Evolutionary conservation across 2,329 filamentous ascomycete genomes (phyloP), one percentile per base, ranked within the genome.

Genomic region (Plenodomus lindquistii): DNA sequence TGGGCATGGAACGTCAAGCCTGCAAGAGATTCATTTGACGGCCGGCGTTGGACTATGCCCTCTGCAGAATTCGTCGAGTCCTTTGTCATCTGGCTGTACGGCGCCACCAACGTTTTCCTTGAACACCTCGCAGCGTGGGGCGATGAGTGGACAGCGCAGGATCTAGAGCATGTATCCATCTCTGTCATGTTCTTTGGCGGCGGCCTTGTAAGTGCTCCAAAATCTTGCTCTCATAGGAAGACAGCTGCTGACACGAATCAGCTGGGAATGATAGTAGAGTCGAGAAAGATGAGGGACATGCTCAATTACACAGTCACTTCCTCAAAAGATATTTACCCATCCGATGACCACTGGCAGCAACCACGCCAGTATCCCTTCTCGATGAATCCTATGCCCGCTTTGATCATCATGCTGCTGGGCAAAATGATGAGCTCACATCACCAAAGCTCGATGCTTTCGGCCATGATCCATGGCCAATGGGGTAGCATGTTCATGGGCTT

Each of bases 381-480:
- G 1, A 79, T 94, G 68, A 97, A 97, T 70, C 93, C 92, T 0
- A 83, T 97, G 60, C 94, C 93, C 0, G 89, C 86, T 1, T 79
- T 97, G 3, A 83, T 96, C 40, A 93, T 97, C 58, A 78, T 97
- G 48, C 78, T 97, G 1, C 79, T 97, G 1, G 94, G 94, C 27
- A 83, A 92, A 69, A 94, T 96, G 89, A 97, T 97, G 93, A 88
- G 88, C 66, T 91, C 89, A 20, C 93, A 97, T 72, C 89, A 93
- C 50, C 92, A 96, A 70, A 71, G 79, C 21, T 89, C 85, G 50
- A 90, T 91, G 86, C 81, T 91, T 39, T 93, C 91, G 9, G 89
- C 85, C 59, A 96, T 94, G 89, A 83, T 97, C 40, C 93, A 97
- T 75, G 87, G 87, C 67, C 92, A 97, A 73, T 97, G 93, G 93